Evolutionary conservation across 169 alveolate species (phyloP).

Genomic region (Plasmodium knowlesi): DNA sequence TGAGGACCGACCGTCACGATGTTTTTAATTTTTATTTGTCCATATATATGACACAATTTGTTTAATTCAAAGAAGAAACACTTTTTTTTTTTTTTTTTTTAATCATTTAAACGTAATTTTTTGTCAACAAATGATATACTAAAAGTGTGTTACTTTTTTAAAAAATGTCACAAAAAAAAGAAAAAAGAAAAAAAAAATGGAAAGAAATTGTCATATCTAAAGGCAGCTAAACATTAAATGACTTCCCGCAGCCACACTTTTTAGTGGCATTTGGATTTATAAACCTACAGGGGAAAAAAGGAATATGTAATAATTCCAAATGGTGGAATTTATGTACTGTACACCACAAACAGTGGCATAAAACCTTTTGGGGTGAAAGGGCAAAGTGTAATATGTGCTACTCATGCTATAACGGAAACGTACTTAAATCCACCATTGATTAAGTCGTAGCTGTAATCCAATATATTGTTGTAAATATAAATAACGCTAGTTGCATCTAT

Average conservation of each 20-base stretch:
- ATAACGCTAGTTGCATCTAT: slow-evolving; percentile 74
- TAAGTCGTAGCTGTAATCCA: slow-evolving; percentile 66
- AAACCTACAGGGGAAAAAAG: slow-evolving; percentile 46
- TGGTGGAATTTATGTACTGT: background rate
- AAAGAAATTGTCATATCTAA: background rate
- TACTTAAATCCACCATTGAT: slow-evolving; percentile 76
- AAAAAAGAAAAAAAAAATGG: slow-evolving; percentile 7
- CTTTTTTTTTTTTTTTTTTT: slow-evolving; percentile 13
- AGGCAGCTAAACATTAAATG: slow-evolving; percentile 48
- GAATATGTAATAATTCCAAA: background rate
- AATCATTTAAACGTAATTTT: slow-evolving; percentile 14
- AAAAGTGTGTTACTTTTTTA: background rate
- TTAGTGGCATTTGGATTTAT: slow-evolving; percentile 75
- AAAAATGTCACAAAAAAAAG: slow-evolving; percentile 17
- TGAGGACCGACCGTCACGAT: background rate
- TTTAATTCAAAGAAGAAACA: slow-evolving; percentile 1
- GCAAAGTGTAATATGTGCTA: background rate
- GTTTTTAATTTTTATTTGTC: background rate
- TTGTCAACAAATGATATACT: slow-evolving; percentile 6
- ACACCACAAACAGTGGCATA: background rate
- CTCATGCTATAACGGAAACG: background rate
- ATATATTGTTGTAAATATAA: slow-evolving; percentile 48
- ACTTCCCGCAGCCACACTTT: slow-evolving; percentile 76
- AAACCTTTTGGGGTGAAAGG: background rate
- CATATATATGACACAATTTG: background rate